Evolutionary conservation across 495 filamentous ascomycete species (phyloP).

Genomic region (Penicillium desertorum): DNA sequence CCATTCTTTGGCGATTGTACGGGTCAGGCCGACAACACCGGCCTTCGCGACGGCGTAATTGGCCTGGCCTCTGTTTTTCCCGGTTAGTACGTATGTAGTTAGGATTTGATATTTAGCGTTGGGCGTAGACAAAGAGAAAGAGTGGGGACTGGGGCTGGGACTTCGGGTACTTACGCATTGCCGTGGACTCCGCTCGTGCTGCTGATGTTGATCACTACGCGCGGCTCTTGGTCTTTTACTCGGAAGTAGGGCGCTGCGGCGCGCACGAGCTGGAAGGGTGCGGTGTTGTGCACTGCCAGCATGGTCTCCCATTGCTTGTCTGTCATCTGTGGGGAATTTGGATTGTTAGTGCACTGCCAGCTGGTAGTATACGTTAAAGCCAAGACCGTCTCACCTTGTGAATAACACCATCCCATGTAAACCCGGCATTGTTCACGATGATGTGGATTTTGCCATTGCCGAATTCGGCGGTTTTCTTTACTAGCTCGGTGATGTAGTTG

Average conservation of each 20-base stretch:
- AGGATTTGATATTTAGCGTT: too few species aligned
- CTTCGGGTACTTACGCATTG: constrained; percentile 59
- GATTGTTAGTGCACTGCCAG: neutral
- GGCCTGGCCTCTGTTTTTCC: constrained; percentile 59
- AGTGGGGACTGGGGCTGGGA: neutral
- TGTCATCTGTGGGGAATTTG: constrained; percentile 56
- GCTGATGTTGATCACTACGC: constrained; percentile 79
- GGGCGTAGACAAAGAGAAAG: neutral
- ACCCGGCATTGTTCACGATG: constrained; percentile 85
- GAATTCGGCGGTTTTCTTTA: constrained; percentile 73
- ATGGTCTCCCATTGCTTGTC: constrained; percentile 92
- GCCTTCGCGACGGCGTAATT: constrained; percentile 86
- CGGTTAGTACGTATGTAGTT: neutral
- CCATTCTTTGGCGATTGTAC: constrained; percentile 92
- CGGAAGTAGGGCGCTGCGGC: constrained; percentile 82
- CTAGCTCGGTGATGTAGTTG: constrained; percentile 63
- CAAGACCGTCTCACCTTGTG: constrained; percentile 59
- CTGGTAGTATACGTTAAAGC: neutral
- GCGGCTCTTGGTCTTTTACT: constrained; percentile 74
- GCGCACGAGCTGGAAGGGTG: constrained; percentile 78
- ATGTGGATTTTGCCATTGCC: constrained; percentile 84
- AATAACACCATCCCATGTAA: constrained; percentile 88
- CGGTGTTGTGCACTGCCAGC: constrained; percentile 73
- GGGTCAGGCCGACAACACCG: constrained; percentile 73
- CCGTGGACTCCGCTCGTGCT: constrained; percentile 78